Evolutionary conservation across 2,329 filamentous ascomycete genomes (phyloP), one percentile per base, ranked within the genome.

Genomic region (Fusarium miscanthi): DNA sequence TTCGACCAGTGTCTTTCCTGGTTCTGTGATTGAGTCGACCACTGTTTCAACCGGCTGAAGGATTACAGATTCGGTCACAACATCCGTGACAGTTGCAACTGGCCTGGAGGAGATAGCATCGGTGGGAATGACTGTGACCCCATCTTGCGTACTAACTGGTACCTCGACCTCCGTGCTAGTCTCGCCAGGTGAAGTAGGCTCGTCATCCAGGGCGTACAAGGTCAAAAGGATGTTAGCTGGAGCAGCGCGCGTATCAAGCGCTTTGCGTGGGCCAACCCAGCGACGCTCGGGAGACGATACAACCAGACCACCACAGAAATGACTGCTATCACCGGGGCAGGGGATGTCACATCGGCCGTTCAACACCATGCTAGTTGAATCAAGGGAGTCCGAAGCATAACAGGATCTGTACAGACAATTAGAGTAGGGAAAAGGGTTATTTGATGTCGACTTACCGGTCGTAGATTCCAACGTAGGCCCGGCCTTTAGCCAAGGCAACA

Each of bases 351-450:
- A 45, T 5, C 19, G 38, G 4, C 40, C 27, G 10, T 25, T 19
- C 12, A 25, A 5, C 3, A 45, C 53, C 6, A 45, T 12, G 23
- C 12, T 45, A 10, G 53, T 35, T 8, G 53, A 25, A 5, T 45
- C 38, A 23, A 56, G 13, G 2, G 53, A 45, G 23, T 56, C 27
- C 13, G 53, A 43, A 2, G 53, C 38, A 13, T 56, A 45, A 6
- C 53, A 56, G 0, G n/a, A 56, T n/a, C 53, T 56, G 6, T 6
- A 4, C 14, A 1, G 9, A 0, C 23, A 3, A 5, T 45, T 7
- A 56, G 53, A 6, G 0, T 1, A 11, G n/a, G 1, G 8, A 25
- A 1, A 0, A 3, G 13, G n/a, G 5, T 11, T 1, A 5, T 6
- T 33, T 3, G 9, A 27, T 27, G 8, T 37, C 8, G 0, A 27